Conservation (phyloP, 108 stramenopile genomes). For the Nannochloropsis gaditana region DNA sequence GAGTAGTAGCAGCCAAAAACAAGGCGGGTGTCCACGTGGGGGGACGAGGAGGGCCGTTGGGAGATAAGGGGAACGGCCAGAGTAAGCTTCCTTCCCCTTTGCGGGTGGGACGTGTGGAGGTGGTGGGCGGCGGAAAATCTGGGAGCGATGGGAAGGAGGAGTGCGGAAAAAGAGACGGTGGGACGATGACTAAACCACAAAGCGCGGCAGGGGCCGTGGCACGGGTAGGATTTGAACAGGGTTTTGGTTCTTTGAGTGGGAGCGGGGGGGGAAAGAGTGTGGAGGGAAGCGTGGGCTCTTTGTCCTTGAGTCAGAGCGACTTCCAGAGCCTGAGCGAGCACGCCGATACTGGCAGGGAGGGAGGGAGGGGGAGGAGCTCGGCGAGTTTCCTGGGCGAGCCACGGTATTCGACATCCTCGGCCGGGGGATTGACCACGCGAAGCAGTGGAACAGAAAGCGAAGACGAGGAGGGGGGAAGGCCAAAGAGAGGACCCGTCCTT, state of each 20-base stretch:
- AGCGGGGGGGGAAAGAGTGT: not conserved
- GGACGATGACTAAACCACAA: not conserved
- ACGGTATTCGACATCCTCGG: not conserved
- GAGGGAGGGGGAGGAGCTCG: not conserved
- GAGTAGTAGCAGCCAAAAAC: no score
- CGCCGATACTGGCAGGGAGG: not conserved
- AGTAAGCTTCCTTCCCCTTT: not conserved
- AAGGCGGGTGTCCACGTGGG: not conserved
- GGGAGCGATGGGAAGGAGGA: not conserved
- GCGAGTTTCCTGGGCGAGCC: no score
- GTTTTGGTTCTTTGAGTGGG: no score
- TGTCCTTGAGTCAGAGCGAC: not conserved
- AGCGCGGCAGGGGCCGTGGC: not conserved
- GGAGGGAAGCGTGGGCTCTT: not conserved
- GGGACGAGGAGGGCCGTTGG: not conserved
- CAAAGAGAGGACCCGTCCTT: not conserved
- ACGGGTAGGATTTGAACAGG: not conserved
- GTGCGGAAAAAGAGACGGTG: not conserved
- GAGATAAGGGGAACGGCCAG: not conserved
- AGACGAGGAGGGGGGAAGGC: not conserved
- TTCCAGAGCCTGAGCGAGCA: not conserved
- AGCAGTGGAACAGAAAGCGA: not conserved
- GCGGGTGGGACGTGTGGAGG: not conserved
- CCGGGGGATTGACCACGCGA: not conserved
- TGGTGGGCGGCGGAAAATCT: not conserved